Evolutionary conservation across 78 protist genomes (phyloP), one percentile per base, ranked within the genome.

Genomic region (Dictyostelium purpureum): DNA sequence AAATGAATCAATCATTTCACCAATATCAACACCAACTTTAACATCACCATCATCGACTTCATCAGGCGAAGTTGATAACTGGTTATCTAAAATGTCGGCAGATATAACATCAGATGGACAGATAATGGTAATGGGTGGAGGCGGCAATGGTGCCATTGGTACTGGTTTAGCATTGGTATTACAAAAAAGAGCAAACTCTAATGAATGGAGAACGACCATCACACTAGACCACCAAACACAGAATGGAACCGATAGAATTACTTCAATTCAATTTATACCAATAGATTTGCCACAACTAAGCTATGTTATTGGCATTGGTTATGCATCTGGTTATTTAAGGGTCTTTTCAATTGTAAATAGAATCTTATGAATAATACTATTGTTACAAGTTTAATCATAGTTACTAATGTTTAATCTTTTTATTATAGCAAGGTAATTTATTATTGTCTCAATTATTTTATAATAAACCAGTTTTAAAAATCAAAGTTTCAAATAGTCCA

Each of bases 221-320:
- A 85, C 91, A 73, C 31, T 85, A 19, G 91, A 85, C 59, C 91
- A 85, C 59, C 91, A 85, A 85, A 56, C 56, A 56, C 75, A 38
- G 35, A 51, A 35, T 40, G 52, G 49, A 21, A 43, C 57, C 31
- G 91, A 85, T 57, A 85, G 57, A 42, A 73, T 85, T 6, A 85
- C 91, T 24, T 38, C 31, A 26, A 73, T 85, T 28, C 26, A 37
- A 73, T 52, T 85, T 16, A 42, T 85, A 56, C 66, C 91, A 11
- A 26, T 85, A 4, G 18, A 40, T 26, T 56, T 38, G 1, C 40
- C n/a, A 10, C 21, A 35, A 31, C 24, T 85, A 4, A 61, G 73
- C 6, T 59, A 73, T 40, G 91, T 59, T 3, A 63, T 73, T 59
- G 91, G 82, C 0, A 35, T 85, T 57, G 91, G 91, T 14, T 85